Percentiles rank a stretch among this genome's conserved stretches.
phyloP scores from a whole-genome alignment of 2,329 filamentous ascomycete genomes.

The Calonectria ilicicola region DNA sequence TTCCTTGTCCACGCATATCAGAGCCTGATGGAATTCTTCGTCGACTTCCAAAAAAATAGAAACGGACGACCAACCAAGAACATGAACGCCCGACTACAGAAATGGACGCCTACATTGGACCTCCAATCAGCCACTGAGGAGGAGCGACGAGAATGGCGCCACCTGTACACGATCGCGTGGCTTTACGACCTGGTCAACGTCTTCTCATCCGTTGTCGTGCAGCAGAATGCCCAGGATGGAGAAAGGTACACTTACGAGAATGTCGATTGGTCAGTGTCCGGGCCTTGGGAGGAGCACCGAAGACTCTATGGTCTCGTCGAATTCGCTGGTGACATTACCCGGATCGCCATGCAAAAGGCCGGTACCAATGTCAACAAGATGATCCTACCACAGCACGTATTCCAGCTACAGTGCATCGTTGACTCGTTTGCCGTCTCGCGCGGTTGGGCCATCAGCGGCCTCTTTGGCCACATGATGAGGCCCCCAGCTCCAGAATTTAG shows the following conservation, averaged over 20 bases:
- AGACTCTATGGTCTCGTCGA: slow-evolving; percentile 58
- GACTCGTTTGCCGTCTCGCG: slow-evolving; percentile 58
- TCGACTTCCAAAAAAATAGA: slow-evolving; percentile 57
- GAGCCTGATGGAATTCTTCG: slow-evolving; percentile 57
- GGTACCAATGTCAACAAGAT: slow-evolving; percentile 50
- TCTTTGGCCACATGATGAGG: slow-evolving; percentile 48
- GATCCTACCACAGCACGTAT: slow-evolving; percentile 61
- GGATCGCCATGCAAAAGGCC: slow-evolving; percentile 58
- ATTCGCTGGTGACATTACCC: slow-evolving; percentile 57
- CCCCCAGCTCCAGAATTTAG: slow-evolving; percentile 50
- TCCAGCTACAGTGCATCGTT: slow-evolving; percentile 63
- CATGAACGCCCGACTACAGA: slow-evolving; percentile 51
- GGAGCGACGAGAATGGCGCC: slow-evolving; percentile 58
- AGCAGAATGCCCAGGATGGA: slow-evolving; percentile 49
- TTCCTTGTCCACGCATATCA: slow-evolving; percentile 56
- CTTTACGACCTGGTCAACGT: slow-evolving; percentile 64
- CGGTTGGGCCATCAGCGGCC: slow-evolving; percentile 53
- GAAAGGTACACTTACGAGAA: slow-evolving; percentile 48
- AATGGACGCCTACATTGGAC: slow-evolving; percentile 57
- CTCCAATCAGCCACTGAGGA: slow-evolving; percentile 50
- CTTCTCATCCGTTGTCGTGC: slow-evolving; percentile 54
- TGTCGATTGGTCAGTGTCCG: slow-evolving; percentile 56
- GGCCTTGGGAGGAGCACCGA: slow-evolving; percentile 45
- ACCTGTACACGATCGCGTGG: slow-evolving; percentile 62
- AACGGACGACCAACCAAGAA: slow-evolving; percentile 59